Base-by-base conservation (phyloP, 345 rosid genomes). In the Bretschneidera sinensis region DNA sequence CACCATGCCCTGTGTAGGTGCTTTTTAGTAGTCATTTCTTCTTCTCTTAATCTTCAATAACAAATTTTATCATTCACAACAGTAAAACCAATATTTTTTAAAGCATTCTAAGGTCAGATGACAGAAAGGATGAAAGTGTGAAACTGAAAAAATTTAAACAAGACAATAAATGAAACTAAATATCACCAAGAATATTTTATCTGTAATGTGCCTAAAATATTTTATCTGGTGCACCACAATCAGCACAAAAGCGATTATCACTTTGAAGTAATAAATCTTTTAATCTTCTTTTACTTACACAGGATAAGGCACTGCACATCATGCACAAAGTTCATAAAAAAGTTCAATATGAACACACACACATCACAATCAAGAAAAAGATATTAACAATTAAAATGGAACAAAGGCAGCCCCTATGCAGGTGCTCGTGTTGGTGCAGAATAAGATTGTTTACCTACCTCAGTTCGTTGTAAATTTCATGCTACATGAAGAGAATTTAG, bases 221-320 rank as follows among this genome's bases (percentile, higher is more conserved):
- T 39, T 39, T 13, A 88, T 88, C 97, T 4, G 91, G 85, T 65
- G 97, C 96, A 56, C 85, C 78, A 58, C 99, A 94, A 77, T 94
- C 99, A 68, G 99, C 99, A 74, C 99, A 94, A 61, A 19, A 9
- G 58, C 84, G 92, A 80, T 94, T 94, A 76, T 88, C 99, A 56
- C 72, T 69, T 74, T 83, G 91, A 67, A 56, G 77, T 79, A 85
- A 75, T 56, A 94, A 73, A 67, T 79, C 86, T 70, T 73, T 94
- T 74, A 94, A 67, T 76, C 86, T 88, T 68, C 82, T 75, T 66
- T 84, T 94, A 67, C 88, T 96, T 90, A 76, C 48, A 59, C 34
- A 54, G 2, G 31, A 61, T 53, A 55, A 57, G 13, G 20, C 51
- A n/a, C n/a, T n/a, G n/a, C n/a, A 24, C 21, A 62, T 28, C 7